phyloP scores from a whole-genome alignment of 1,284 basidiomycete species.

The Rugosomyces carneus region DNA sequence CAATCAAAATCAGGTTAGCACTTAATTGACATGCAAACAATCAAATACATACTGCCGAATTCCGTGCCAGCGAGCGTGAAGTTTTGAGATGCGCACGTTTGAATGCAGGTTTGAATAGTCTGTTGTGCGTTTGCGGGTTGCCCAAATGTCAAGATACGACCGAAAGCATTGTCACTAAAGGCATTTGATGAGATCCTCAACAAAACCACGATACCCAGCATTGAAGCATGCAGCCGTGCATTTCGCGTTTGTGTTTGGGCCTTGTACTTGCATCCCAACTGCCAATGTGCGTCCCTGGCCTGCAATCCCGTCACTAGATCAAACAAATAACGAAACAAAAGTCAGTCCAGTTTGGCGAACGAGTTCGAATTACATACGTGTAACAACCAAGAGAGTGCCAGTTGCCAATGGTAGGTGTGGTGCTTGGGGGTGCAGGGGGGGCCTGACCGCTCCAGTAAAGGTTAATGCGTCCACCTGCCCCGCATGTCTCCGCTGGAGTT shows the following conservation, averaged over 20 bases:
- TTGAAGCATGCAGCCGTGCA: conserved; percentile 60
- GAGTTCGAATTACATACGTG: conserved; percentile 34
- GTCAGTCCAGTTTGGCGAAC: too few species aligned
- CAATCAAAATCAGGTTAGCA: background rate
- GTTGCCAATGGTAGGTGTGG: conserved; percentile 45
- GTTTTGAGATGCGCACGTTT: conserved; percentile 33
- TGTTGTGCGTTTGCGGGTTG: conserved; percentile 26
- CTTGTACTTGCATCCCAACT: conserved; percentile 33
- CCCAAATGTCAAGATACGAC: conserved; percentile 39
- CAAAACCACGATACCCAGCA: conserved; percentile 44
- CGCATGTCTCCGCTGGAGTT: conserved; percentile 52
- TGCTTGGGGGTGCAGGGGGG: conserved; percentile 48
- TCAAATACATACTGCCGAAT: conserved; percentile 28
- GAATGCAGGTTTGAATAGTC: conserved; percentile 44
- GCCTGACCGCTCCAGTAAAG: conserved; percentile 55
- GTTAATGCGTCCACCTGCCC: conserved; percentile 53
- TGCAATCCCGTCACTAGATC: conserved; percentile 43
- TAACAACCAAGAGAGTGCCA: conserved; percentile 65
- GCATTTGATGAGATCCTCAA: background rate
- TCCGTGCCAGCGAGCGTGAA: conserved; percentile 52
- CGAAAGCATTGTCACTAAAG: conserved; percentile 45
- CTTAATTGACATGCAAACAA: conserved; percentile 1
- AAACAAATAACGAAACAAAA: too few species aligned
- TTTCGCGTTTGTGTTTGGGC: conserved; percentile 47
- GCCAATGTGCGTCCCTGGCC: conserved; percentile 43